Evolutionary conservation across 2,329 filamentous ascomycete genomes (phyloP).

Genomic region (Aspergillus japonicus): DNA sequence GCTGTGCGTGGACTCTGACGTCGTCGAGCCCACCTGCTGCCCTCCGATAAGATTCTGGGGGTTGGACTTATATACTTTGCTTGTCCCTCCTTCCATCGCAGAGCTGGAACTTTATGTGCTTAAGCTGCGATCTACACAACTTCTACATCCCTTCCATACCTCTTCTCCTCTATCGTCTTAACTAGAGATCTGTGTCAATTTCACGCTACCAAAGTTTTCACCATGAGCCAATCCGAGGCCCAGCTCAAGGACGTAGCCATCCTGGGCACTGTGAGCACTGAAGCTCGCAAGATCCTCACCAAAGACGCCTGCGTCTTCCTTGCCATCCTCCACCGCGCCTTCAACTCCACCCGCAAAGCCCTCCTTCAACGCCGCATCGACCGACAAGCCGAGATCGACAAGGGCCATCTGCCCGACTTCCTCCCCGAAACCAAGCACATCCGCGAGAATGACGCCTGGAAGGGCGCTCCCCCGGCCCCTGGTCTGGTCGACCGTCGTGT

Average conservation of each 20-base stretch:
- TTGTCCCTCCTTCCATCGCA: background rate
- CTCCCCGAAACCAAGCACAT: conserved; percentile 93
- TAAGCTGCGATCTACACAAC: background rate
- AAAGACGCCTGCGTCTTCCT: conserved; percentile 90
- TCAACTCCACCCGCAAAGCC: conserved; percentile 83
- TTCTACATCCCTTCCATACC: background rate
- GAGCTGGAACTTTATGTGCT: background rate
- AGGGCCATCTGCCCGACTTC: conserved; percentile 86
- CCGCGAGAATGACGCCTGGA: conserved; percentile 92
- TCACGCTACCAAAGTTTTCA: background rate
- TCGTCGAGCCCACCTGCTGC: conserved; percentile 17
- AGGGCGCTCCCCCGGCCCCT: conserved; percentile 83
- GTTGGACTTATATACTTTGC: conserved; percentile 1
- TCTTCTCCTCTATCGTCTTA: too few species aligned
- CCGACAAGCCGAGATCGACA: conserved; percentile 90
- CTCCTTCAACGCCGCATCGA: conserved; percentile 82
- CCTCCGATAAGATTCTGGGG: conserved; percentile 22
- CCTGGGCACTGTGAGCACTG: conserved; percentile 73
- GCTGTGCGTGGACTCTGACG: conserved; percentile 22
- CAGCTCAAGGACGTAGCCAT: conserved; percentile 87
- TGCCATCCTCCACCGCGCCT: conserved; percentile 89
- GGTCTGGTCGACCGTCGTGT: conserved; percentile 90
- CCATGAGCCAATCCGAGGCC: conserved; percentile 68
- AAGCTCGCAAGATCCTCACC: conserved; percentile 86
- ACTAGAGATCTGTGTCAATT: too few species aligned